These are phyloP conservation scores for Solanum dulcamara DNA, from an alignment of 257 asterid species.

Conservation along the genomic window DNA sequence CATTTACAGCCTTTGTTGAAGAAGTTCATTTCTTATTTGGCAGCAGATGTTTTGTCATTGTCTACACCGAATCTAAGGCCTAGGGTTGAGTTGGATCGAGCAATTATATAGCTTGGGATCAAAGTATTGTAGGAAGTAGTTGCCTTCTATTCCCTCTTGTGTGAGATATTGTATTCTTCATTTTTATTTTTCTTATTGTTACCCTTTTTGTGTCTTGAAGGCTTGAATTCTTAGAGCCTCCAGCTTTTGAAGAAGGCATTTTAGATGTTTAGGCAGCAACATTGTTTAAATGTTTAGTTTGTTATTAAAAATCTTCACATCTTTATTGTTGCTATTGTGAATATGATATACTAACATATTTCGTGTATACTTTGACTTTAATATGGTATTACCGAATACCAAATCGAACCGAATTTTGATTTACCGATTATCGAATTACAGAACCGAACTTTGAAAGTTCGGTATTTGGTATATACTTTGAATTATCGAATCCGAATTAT, in stretches of 20 bases:
- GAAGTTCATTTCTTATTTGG: constrained; percentile 66
- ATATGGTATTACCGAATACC: too few species aligned
- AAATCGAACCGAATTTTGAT: too few species aligned
- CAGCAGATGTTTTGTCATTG: constrained; percentile 42
- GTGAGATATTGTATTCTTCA: constrained; percentile 3
- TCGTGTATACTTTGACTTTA: too few species aligned
- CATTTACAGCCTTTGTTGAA: constrained; percentile 76
- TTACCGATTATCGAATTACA: too few species aligned
- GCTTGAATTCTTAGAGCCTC: constrained; percentile 92
- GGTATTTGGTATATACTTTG: too few species aligned
- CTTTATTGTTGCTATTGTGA: too few species aligned
- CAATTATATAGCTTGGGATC: constrained; percentile 96
- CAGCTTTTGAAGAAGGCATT: constrained; percentile 96
- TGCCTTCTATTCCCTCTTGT: constrained; percentile 21
- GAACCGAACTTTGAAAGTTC: too few species aligned
- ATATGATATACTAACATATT: too few species aligned
- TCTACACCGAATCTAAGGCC: constrained; percentile 51
- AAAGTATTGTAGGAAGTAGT: constrained; percentile 86
- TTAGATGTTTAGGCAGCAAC: too few species aligned
- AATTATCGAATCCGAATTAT: too few species aligned
- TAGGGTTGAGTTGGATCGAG: constrained; percentile 77
- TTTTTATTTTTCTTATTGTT: constrained; percentile 10
- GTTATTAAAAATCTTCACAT: too few species aligned
- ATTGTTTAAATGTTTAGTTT: too few species aligned
- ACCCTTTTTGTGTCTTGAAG: constrained; percentile 33